Base-by-base conservation (phyloP, 257 asterid genomes). In the Solanum piurae region DNA sequence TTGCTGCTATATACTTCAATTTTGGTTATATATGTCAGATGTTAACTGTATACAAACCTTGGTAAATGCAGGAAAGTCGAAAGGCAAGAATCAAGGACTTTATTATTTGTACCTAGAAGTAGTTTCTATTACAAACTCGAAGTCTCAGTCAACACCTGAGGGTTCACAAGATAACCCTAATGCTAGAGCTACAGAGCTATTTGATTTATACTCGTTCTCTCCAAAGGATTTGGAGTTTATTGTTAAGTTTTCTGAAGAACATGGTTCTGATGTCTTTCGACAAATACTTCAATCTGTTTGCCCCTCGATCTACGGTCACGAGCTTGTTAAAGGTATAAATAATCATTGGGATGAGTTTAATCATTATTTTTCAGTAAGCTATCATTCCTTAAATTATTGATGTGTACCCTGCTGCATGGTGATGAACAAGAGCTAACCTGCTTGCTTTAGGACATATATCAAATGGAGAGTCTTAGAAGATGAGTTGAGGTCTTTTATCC, bases 231-330 rank as follows among this genome's bases (percentile, higher is more conserved):
- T 97, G 87, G 98, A 97, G 77, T 97, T 97, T 90, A 93, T 97
- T 83, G 97, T 95, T 6, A 95, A 93, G 92, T 95, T 95, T 91
- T 93, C 97, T 74, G 98, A 93, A 93, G 99, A 97, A 91, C 94
- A 95, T 64, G 95, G 97, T 89, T 91, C 98, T 69, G 98, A 94
- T 89, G 88, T 93, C 88, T 96, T 93, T 86, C 93, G 97, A 73
- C 98, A 94, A 91, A 72, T 96, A 87, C 94, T 96, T 91, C 99
- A 95, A 64, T 96, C 99, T 89, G 88, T 95, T 88, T 95, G 99
- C 89, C 99, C 99, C 86, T 95, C 98, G 82, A 97, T 97, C 88
- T 97, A 95, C 29, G 99, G 99, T 44, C 99, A 97, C 83, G 99
- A 95, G 90, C 98, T 97, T 92, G 98, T 97, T 88, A 97, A 97